phyloP scores from a whole-genome alignment of 2,329 filamentous ascomycete genomes.

The Sclerotinia spermophila region DNA sequence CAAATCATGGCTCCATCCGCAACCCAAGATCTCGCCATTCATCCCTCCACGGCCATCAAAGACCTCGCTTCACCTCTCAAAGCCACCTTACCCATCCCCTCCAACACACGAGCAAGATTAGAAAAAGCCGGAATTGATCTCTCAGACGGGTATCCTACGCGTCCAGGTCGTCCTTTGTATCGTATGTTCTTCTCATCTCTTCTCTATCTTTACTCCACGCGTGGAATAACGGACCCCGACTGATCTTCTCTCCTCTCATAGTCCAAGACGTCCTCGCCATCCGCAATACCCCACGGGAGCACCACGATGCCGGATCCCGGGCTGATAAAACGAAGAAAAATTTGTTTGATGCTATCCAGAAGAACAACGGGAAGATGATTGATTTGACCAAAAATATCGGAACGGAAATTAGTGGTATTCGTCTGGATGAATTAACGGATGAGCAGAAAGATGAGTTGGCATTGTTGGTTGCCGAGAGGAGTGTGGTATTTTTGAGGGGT shows the following conservation, averaged over 20 bases:
- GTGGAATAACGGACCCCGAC: neutral
- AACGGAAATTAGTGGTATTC: slow-evolving; percentile 42
- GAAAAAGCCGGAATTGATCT: slow-evolving; percentile 68
- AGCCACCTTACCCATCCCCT: slow-evolving; percentile 60
- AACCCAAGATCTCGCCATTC: slow-evolving; percentile 48
- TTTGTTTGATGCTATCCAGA: slow-evolving; percentile 52
- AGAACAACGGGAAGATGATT: slow-evolving; percentile 51
- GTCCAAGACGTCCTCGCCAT: slow-evolving; percentile 64
- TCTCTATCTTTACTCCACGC: neutral
- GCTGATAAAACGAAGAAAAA: slow-evolving; percentile 63
- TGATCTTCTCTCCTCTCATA: neutral
- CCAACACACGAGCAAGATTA: slow-evolving; percentile 53
- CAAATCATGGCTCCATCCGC: slow-evolving; percentile 37
- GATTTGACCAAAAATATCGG: slow-evolving; percentile 44
- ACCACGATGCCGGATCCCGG: slow-evolving; percentile 59
- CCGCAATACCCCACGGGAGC: slow-evolving; percentile 51
- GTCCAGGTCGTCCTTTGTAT: slow-evolving; percentile 63
- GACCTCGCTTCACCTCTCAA: slow-evolving; percentile 62
- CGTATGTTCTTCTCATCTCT: slow-evolving; percentile 21
- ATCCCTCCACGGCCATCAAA: slow-evolving; percentile 50
- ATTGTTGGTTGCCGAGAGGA: slow-evolving; percentile 42
- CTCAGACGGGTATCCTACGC: slow-evolving; percentile 67
- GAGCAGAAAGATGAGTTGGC: slow-evolving; percentile 43
- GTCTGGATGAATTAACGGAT: slow-evolving; percentile 41
- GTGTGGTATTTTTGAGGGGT: slow-evolving; percentile 40